Evolutionary conservation across 352 stramenopile genomes (phyloP).

Genomic region (Phytophthora sp.): DNA sequence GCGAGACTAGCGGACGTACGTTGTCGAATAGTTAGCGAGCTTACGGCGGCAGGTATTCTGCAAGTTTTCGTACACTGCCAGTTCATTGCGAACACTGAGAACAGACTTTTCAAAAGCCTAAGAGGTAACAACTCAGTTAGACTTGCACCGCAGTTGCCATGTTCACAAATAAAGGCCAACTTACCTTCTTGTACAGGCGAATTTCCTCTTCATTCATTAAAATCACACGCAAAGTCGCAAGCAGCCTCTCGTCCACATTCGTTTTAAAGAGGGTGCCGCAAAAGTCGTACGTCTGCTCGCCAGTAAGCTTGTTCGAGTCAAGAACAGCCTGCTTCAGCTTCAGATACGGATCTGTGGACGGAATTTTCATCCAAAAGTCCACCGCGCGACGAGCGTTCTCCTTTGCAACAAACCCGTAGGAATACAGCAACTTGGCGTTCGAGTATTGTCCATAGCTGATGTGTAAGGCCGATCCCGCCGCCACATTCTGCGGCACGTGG

Average conservation of each 20-base stretch:
- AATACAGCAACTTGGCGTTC: slow-evolving; percentile 84
- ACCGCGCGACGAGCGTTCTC: slow-evolving; percentile 51
- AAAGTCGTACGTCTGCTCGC: slow-evolving; percentile 77
- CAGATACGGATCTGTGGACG: slow-evolving; percentile 52
- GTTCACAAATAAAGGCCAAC: not conserved
- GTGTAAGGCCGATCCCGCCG: slow-evolving; percentile 42
- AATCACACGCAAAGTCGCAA: slow-evolving; percentile 66
- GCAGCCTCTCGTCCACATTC: slow-evolving; percentile 62
- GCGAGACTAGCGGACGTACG: slow-evolving; percentile 34
- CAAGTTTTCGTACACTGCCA: slow-evolving; percentile 60
- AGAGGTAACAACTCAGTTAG: slow-evolving; percentile 3
- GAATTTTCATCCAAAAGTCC: slow-evolving; percentile 81
- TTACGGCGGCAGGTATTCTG: slow-evolving; percentile 50
- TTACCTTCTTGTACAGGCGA: slow-evolving; percentile 52
- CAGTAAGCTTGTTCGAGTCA: slow-evolving; percentile 60
- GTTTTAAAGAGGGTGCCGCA: slow-evolving; percentile 57
- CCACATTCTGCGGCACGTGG: slow-evolving; percentile 42
- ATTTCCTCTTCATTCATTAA: slow-evolving; percentile 65
- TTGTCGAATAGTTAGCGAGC: slow-evolving; percentile 52
- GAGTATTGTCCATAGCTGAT: slow-evolving; percentile 82
- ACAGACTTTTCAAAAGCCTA: slow-evolving; percentile 54
- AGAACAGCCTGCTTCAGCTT: slow-evolving; percentile 72
- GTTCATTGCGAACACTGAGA: slow-evolving; percentile 56
- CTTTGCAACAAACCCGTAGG: slow-evolving; percentile 66
- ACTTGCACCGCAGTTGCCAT: too few species aligned